phyloP scores from a whole-genome alignment of 2,329 filamentous ascomycete species.

The Pestalotiopsis sp. region DNA sequence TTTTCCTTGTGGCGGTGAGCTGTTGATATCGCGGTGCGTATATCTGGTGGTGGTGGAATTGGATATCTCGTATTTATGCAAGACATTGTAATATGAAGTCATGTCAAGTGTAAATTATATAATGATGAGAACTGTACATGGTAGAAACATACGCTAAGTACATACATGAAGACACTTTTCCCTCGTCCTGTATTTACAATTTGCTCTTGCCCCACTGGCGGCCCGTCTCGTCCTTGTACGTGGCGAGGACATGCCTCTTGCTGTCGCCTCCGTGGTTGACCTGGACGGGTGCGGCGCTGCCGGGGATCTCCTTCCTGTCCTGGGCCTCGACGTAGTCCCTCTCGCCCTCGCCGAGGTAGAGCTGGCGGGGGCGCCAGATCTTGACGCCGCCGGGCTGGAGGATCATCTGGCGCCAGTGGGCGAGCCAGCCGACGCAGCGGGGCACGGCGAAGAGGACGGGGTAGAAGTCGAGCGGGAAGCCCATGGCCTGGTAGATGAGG shows the following conservation, averaged over 20 bases:
- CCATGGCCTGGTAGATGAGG: conserved; percentile 55
- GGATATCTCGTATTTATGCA: background rate
- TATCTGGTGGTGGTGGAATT: background rate
- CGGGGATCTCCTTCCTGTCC: conserved; percentile 33
- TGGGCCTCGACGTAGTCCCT: conserved; percentile 45
- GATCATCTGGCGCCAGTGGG: conserved; percentile 55
- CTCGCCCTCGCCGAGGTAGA: conserved; percentile 48
- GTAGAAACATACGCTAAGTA: background rate
- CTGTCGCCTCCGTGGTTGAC: conserved; percentile 45
- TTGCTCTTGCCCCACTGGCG: conserved; percentile 30
- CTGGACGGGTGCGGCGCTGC: conserved; percentile 38
- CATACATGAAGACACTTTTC: background rate
- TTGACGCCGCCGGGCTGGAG: conserved; percentile 48
- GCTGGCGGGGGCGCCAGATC: conserved; percentile 53
- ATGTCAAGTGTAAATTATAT: background rate
- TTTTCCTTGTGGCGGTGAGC: background rate
- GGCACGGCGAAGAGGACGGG: conserved; percentile 54
- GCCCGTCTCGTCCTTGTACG: conserved; percentile 41
- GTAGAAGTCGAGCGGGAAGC: conserved; percentile 56
- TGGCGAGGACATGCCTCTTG: conserved; percentile 43
- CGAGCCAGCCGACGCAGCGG: conserved; percentile 53
- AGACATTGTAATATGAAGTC: background rate
- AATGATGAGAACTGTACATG: background rate
- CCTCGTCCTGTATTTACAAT: conserved; percentile 19
- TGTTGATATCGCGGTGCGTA: background rate